Evolutionary conservation across 73 alveolate species (phyloP).

Genomic region (Paramecium caudatum): DNA sequence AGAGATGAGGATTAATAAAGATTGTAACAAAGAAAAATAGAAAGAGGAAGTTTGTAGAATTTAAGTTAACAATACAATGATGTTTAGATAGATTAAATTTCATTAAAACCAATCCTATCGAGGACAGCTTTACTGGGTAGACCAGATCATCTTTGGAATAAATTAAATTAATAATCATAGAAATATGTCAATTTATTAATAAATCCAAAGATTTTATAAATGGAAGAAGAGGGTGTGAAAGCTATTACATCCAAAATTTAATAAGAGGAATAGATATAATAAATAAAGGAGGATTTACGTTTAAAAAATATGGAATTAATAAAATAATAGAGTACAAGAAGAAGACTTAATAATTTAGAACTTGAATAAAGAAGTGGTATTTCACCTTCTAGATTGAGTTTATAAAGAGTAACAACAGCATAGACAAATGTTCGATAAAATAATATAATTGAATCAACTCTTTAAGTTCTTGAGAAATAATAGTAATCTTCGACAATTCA

Average conservation of each 20-base stretch:
- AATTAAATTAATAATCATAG: conserved; percentile 30
- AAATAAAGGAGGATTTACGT: conserved; percentile 40
- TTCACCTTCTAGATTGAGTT: not conserved
- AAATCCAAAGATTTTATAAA: conserved; percentile 52
- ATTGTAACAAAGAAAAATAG: conserved; percentile 29
- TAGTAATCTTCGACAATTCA: not conserved
- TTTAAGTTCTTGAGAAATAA: not conserved
- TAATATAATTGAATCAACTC: conserved; percentile 28
- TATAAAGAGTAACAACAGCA: conserved; percentile 30
- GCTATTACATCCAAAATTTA: not conserved
- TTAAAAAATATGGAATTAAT: conserved; percentile 24
- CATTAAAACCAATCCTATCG: conserved; percentile 41
- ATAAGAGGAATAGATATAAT: conserved; percentile 8
- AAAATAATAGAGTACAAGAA: not conserved
- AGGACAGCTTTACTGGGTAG: conserved; percentile 55
- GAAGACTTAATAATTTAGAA: conserved; percentile 1
- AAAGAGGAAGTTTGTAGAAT: conserved; percentile 49
- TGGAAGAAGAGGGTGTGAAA: conserved; percentile 58
- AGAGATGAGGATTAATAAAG: conserved; percentile 45
- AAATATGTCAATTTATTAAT: conserved; percentile 46
- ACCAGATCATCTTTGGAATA: conserved; percentile 62
- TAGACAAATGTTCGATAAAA: not conserved
- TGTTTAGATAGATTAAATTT: not conserved
- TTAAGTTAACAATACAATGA: conserved; percentile 22
- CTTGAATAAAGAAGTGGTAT: conserved; percentile 35